Conservation (phyloP, 805 yeast species). For the Kazachstania bromeliacearum region DNA sequence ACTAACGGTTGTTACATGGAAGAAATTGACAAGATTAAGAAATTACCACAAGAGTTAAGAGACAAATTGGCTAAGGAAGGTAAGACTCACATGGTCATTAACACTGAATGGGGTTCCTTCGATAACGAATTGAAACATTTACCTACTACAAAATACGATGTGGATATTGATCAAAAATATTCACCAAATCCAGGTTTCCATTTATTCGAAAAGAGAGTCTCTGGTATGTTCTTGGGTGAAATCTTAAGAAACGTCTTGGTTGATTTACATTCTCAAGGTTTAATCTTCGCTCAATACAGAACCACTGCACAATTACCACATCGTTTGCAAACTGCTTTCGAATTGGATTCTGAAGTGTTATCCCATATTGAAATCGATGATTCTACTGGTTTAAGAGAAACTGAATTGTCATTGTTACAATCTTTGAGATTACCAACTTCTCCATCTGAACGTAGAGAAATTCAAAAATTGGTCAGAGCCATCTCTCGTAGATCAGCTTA, state of each 20-base stretch:
- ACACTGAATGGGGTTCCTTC: constrained; percentile 98
- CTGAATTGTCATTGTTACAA: constrained; percentile 58
- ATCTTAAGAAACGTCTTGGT: constrained; percentile 62
- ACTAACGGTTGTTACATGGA: constrained; percentile 95
- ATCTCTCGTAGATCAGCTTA: constrained; percentile 81
- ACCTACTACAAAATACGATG: constrained; percentile 75
- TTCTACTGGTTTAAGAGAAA: constrained; percentile 59
- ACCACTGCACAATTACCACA: constrained; percentile 37
- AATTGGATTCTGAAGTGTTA: constrained; percentile 67
- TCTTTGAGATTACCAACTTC: constrained; percentile 61
- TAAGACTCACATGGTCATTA: constrained; percentile 68
- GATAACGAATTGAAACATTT: constrained; percentile 71
- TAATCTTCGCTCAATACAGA: constrained; percentile 48
- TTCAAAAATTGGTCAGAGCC: constrained; percentile 70
- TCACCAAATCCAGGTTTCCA: constrained; percentile 84
- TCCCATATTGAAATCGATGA: constrained; percentile 81
- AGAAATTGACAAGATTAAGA: constrained; percentile 58
- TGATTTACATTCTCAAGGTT: constrained; percentile 52
- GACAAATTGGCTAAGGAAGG: constrained; percentile 34
- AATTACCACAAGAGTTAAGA: constrained; percentile 44
- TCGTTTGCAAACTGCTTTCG: constrained; percentile 66
- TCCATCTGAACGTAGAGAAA: constrained; percentile 58
- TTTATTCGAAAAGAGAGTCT: constrained; percentile 83
- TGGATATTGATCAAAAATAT: constrained; percentile 48
- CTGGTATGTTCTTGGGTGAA: constrained; percentile 92